Conservation (phyloP, 768 basidiomycete species). For the Suillus occidentalis region DNA sequence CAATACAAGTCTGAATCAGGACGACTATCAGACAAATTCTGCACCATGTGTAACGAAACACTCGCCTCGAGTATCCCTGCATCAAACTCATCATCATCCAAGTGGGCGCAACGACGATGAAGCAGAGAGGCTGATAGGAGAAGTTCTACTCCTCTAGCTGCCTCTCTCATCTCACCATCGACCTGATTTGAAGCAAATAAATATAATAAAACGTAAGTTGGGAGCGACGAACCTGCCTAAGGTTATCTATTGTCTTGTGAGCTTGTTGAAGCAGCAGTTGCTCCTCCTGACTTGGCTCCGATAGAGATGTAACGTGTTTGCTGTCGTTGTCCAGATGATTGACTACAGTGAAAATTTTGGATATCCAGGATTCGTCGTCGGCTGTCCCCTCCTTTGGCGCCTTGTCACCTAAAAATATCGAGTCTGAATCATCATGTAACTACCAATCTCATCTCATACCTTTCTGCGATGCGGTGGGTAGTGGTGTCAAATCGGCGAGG, state of each 20-base stretch:
- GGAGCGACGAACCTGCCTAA: constrained; percentile 42
- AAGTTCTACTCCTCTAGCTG: constrained; percentile 66
- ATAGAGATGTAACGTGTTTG: constrained; percentile 62
- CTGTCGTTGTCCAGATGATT: constrained; percentile 57
- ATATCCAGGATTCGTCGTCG: constrained; percentile 80
- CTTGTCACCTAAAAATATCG: constrained; percentile 40
- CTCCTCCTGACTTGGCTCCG: constrained; percentile 58
- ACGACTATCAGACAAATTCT: neutral
- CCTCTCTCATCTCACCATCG: constrained; percentile 17
- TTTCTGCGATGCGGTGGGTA: constrained; percentile 50
- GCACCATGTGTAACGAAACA: constrained; percentile 4
- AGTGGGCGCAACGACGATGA: constrained; percentile 67
- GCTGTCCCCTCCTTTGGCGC: constrained; percentile 56
- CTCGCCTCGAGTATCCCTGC: constrained; percentile 63
- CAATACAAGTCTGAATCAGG: constrained; percentile 53
- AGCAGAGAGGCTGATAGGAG: constrained; percentile 70
- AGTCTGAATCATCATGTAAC: neutral
- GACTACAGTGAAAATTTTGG: constrained; percentile 59
- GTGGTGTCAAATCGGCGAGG: constrained; percentile 70
- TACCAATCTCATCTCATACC: constrained; percentile 37
- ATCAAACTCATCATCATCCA: constrained; percentile 46
- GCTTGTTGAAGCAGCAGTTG: constrained; percentile 46
- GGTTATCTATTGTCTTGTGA: constrained; percentile 37
- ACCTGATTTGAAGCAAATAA: constrained; percentile 10
- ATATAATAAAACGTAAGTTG: neutral